Percentiles rank a stretch among this genome's conserved stretches.
Conservation (phyloP, 441 rosid species). For the Aleurites moluccanus region DNA sequence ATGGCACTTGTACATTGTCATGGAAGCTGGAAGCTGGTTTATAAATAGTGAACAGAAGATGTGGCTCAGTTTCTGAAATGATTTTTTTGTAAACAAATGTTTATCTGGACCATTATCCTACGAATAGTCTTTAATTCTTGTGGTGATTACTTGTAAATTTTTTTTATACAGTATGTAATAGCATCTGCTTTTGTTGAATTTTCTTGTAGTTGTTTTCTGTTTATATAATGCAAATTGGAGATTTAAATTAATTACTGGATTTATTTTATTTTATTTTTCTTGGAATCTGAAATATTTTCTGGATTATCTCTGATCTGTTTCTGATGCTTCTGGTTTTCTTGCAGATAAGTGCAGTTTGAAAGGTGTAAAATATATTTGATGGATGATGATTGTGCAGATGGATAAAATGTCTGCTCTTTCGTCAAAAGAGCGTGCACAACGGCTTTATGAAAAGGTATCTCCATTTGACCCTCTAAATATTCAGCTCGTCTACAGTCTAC, state of each 20-base stretch:
- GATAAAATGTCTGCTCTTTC: constrained; percentile 78
- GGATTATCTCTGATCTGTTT: constrained; percentile 9
- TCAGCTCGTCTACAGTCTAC: background rate
- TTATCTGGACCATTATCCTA: background rate
- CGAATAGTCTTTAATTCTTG: background rate
- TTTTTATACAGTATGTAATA: background rate
- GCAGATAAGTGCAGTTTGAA: constrained; percentile 40
- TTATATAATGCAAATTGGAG: background rate
- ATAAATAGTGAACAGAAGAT: background rate
- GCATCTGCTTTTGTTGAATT: background rate
- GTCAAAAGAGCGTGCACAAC: constrained; percentile 72
- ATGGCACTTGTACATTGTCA: too few species aligned
- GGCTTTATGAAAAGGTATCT: constrained; percentile 71
- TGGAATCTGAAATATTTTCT: background rate
- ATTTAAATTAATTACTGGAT: too few species aligned
- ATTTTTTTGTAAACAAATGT: background rate
- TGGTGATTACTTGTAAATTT: background rate
- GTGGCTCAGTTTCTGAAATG: background rate
- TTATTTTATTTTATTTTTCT: background rate
- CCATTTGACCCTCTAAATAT: background rate
- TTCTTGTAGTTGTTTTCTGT: background rate
- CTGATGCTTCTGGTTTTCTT: constrained; percentile 22
- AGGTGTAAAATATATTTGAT: constrained; percentile 35
- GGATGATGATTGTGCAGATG: constrained; percentile 75
- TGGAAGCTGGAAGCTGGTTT: background rate